Percentiles rank a stretch among this genome's conserved stretches.
These are phyloP conservation scores for Danielia reshetovae DNA, from an alignment of 805 yeast genomes.

Conservation along the genomic window DNA sequence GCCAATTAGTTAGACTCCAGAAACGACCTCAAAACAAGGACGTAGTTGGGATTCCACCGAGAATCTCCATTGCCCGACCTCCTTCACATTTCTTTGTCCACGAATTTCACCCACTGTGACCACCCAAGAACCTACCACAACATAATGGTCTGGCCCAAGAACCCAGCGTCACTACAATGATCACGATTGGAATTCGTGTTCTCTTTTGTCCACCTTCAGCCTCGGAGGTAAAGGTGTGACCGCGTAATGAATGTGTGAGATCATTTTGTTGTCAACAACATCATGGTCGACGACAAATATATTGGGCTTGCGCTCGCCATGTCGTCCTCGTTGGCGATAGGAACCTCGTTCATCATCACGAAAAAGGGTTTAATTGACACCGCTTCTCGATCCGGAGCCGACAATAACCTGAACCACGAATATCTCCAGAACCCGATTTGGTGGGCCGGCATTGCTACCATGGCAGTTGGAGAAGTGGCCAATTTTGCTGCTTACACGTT, in stretches of 20 bases:
- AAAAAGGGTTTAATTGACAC: slow-evolving; percentile 80
- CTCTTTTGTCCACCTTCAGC: no score
- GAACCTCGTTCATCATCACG: slow-evolving; percentile 84
- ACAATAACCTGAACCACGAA: slow-evolving; percentile 64
- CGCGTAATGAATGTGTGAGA: neutral
- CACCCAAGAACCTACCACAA: no score
- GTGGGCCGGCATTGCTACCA: slow-evolving; percentile 90
- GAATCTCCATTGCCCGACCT: no score
- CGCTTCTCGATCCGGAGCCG: slow-evolving; percentile 43
- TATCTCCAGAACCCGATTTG: slow-evolving; percentile 82
- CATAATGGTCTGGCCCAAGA: no score
- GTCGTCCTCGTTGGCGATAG: slow-evolving; percentile 83
- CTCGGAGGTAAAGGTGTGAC: neutral
- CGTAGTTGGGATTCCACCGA: no score
- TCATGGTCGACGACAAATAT: slow-evolving; percentile 72
- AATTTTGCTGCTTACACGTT: slow-evolving; percentile 93
- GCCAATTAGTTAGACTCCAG: no score
- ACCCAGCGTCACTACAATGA: no score
- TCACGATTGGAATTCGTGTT: no score
- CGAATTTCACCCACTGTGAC: no score
- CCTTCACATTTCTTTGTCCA: no score
- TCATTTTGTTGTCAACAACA: neutral
- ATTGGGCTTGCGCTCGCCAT: slow-evolving; percentile 87
- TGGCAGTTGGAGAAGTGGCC: slow-evolving; percentile 91
- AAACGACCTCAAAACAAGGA: no score